Evolutionary conservation across 768 basidiomycete species (phyloP), one percentile per base, ranked within the genome.

Genomic region (Panaeolus papilionaceus): DNA sequence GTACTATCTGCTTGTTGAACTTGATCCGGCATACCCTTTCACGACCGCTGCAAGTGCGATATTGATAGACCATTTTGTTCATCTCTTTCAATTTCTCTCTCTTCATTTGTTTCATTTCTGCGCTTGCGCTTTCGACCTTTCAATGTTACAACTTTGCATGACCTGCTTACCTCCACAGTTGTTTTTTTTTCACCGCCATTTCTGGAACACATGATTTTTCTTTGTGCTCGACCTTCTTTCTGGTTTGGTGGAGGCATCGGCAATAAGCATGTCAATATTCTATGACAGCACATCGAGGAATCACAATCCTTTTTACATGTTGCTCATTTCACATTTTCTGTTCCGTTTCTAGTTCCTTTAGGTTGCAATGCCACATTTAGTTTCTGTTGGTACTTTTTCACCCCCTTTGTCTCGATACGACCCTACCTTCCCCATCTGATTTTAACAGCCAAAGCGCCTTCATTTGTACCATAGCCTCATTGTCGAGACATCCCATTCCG

Each of bases 321-420:
- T 58, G 4, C 54, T 58, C 54, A 58, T 33, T 58, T 58, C 54
- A 58, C 54, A 58, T 58, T 58, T 58, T 49, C 54, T n/a, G 54
- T 18, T 58, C 54, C 10, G 54, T 33, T 33, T 28, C 54, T 58
- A 16, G 54, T 33, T 58, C 54, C 28, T 28, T 33, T 23, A 33
- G 28, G 33, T 16, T 23, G 18, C 8, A 58, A 37, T 37, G 33
- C 28, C 54, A 28, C 54, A 28, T 58, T 58, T 58, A 14, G 33
- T 37, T 20, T 20, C 16, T 28, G 54, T 58, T 58, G 2, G 20
- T 28, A 58, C 16, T 58, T 58, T 47, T 14, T 58, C 14, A 58
- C 20, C 4, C 54, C 54, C 54, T 58, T 58, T 58, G 54, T 58
- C 8, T 58, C 28, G 14, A 58, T 16, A 28, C 11, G 20, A 14